Conservation (phyloP, 805 yeast species). For the Metschnikowia gruessii region DNA sequence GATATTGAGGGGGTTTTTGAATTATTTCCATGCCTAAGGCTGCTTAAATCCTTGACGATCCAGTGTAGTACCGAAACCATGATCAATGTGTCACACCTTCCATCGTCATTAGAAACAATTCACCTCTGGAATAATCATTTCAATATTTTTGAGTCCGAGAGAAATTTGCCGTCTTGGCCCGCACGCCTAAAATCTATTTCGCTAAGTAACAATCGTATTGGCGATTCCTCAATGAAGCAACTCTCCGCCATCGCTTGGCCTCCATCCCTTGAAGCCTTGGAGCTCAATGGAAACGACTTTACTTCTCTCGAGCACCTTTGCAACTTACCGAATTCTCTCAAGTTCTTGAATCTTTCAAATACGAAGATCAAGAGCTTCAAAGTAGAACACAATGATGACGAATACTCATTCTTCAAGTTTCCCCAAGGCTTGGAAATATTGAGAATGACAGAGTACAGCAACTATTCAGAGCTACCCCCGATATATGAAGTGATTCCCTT, state of each 20-base stretch:
- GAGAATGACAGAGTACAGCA: too few relatives aligned
- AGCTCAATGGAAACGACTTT: conserved; percentile 25
- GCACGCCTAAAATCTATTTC: conserved; percentile 24
- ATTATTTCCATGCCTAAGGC: too few relatives aligned
- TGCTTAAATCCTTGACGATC: too few relatives aligned
- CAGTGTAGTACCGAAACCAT: too few relatives aligned
- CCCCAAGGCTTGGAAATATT: conserved; percentile 27
- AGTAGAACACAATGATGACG: conserved; percentile 12
- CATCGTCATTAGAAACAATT: conserved; percentile 28
- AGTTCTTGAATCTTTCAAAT: conserved; percentile 26
- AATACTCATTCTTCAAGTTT: conserved; percentile 25
- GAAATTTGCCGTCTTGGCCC: conserved; percentile 25
- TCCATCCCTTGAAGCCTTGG: conserved; percentile 19
- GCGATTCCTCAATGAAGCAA: conserved; percentile 18
- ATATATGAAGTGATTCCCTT: conserved; percentile 1
- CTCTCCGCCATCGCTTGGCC: conserved; percentile 28
- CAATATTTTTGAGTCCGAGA: conserved; percentile 10
- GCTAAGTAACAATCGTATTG: conserved; percentile 23
- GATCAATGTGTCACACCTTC: conserved; percentile 27
- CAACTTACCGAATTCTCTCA: conserved; percentile 22
- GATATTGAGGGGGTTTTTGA: too few relatives aligned
- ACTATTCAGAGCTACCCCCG: too few relatives aligned
- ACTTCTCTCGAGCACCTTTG: conserved; percentile 20
- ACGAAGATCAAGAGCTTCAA: conserved; percentile 21
- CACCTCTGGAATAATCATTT: conserved; percentile 30